Conservation (phyloP, 2,329 filamentous ascomycete genomes). For the Nemania bipapillata region DNA sequence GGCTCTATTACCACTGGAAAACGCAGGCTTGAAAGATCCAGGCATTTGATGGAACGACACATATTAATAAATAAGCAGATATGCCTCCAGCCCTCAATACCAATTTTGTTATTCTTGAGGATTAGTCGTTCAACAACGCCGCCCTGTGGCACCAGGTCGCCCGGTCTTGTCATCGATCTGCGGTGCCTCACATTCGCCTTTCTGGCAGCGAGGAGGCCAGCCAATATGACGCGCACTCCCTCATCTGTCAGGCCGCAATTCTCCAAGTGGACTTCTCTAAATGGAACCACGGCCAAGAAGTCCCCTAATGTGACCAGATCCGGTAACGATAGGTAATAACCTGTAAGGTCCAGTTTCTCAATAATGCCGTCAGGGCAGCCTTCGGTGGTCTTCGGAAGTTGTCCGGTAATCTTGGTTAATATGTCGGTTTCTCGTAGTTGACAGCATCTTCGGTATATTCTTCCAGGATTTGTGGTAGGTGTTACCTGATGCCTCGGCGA, state of each 20-base stretch:
- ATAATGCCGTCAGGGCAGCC: slow-evolving; percentile 77
- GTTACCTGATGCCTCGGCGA: slow-evolving; percentile 67
- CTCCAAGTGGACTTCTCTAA: slow-evolving; percentile 85
- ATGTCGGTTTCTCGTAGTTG: slow-evolving; percentile 93
- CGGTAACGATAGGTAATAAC: slow-evolving; percentile 82
- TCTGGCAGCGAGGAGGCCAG: slow-evolving; percentile 84
- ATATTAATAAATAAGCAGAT: slow-evolving; percentile 90
- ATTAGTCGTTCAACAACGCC: slow-evolving; percentile 88
- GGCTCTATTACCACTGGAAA: slow-evolving; percentile 66
- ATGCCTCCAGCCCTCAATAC: slow-evolving; percentile 88
- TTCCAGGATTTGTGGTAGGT: slow-evolving; percentile 88
- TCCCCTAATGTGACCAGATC: slow-evolving; percentile 91
- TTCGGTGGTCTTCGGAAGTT: slow-evolving; percentile 78
- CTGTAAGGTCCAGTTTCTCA: slow-evolving; percentile 82
- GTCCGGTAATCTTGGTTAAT: slow-evolving; percentile 88
- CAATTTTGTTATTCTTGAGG: slow-evolving; percentile 91
- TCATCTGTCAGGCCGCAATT: slow-evolving; percentile 89
- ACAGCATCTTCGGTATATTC: slow-evolving; percentile 94
- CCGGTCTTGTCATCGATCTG: slow-evolving; percentile 55
- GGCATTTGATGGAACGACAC: slow-evolving; percentile 83
- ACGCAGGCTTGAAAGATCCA: slow-evolving; percentile 86
- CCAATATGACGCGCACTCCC: slow-evolving; percentile 84
- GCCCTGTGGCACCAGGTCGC: slow-evolving; percentile 61
- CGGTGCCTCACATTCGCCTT: slow-evolving; percentile 68
- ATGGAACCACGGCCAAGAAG: slow-evolving; percentile 91